Base-by-base conservation (phyloP, 768 basidiomycete species). In the Trametes coccinea region DNA sequence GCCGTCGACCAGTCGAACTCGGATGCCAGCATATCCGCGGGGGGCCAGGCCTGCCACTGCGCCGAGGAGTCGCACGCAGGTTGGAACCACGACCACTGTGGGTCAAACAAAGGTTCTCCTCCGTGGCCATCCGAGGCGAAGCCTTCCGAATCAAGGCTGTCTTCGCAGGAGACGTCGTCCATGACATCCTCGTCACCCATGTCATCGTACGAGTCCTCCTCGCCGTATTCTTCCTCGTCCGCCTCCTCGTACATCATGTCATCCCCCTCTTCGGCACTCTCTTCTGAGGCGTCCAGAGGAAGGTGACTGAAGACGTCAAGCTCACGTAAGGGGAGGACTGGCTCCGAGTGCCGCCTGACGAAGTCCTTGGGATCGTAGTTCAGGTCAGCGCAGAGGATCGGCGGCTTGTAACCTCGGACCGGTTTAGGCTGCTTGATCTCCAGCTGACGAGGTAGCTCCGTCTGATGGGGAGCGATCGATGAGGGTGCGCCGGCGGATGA, bases 401-500 rank as follows among this genome's bases (percentile, higher is more conserved):
- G 62, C 53, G 62, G 62, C 62, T 64, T 64, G 55, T 52, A 64
- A 2, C 46, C 62, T 50, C 62, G 62, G 58, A 64, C 62, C 58
- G 62, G 62, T 47, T 48, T 58, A 14, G 62, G 62, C 46, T 54
- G 53, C 54, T 56, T 33, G 43, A 64, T 54, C 58, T 64, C 62
- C 47, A 64, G 51, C 14, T 44, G 56, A 29, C 61, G 61, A 14
- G 61, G 54, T 8, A 64, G 58, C 50, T 64, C 48, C n/a, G 59
- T 64, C 45, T 64, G 53, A 60, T 64, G 58, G 39, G 62, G 62
- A 8, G 62, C 62, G 50, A 64, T 64, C 62, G 62, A 64, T 64
- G 62, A 60, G 14, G 59, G 62, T 11, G 34, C 22, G 22, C 46
- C 53, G 57, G 61, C 52, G 22, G 62, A 55, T 44, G 45, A 22